Percentiles rank a stretch among this genome's conserved stretches.
These are phyloP conservation scores for Hanseniaspora sp. DNA, from an alignment of 1,139 yeast species.

Conservation along the genomic window DNA sequence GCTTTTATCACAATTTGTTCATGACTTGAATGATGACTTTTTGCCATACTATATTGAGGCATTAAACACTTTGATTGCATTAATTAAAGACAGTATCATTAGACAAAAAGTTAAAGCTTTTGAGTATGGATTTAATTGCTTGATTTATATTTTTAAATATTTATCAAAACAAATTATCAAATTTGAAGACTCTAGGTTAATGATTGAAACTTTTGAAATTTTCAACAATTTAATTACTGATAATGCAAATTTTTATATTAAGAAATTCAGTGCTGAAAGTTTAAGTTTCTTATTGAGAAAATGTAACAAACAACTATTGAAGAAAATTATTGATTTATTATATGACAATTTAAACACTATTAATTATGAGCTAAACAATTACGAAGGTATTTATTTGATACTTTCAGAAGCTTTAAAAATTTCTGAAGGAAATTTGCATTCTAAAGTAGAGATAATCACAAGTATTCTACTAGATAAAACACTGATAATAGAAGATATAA, in stretches of 20 bases:
- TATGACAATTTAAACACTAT: slow-evolving; percentile 38
- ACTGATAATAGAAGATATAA: slow-evolving; percentile 19
- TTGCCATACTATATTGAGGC: slow-evolving; percentile 53
- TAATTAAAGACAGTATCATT: slow-evolving; percentile 40
- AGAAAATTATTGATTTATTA: slow-evolving; percentile 39
- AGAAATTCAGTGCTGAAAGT: slow-evolving; percentile 85
- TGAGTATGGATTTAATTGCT: slow-evolving; percentile 73
- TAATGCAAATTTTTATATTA: slow-evolving; percentile 46
- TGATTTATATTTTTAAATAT: slow-evolving; percentile 85
- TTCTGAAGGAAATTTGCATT: slow-evolving; percentile 62
- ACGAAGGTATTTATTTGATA: slow-evolving; percentile 48
- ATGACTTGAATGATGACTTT: slow-evolving; percentile 88
- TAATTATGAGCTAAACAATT: slow-evolving; percentile 35
- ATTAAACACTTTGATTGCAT: slow-evolving; percentile 40
- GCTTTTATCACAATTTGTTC: slow-evolving; percentile 71
- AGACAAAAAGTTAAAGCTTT: slow-evolving; percentile 44
- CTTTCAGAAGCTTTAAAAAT: slow-evolving; percentile 68
- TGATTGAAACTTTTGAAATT: slow-evolving; percentile 55
- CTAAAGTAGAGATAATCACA: slow-evolving; percentile 48
- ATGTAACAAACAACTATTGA: slow-evolving; percentile 42
- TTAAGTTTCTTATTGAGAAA: slow-evolving; percentile 73
- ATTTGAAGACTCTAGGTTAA: slow-evolving; percentile 36
- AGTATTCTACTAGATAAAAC: slow-evolving; percentile 36
- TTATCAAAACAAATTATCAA: slow-evolving; percentile 45
- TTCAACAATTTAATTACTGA: slow-evolving; percentile 55